phyloP scores from a whole-genome alignment of 768 basidiomycete species.

The Hemileccinum rubropunctum region DNA sequence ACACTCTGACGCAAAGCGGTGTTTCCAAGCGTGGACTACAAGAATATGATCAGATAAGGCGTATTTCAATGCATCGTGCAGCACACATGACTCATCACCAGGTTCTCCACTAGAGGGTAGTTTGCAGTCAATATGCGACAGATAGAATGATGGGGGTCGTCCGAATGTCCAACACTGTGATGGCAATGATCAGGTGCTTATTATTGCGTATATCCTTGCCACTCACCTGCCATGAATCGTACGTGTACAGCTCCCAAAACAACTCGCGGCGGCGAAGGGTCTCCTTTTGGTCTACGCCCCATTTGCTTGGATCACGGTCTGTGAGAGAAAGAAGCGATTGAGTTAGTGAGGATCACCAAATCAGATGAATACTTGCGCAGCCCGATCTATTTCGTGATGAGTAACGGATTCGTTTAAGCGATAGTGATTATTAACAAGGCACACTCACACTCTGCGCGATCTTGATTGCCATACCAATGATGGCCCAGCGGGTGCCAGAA shows the following conservation, averaged over 20 bases:
- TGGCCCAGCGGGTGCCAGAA: constrained; percentile 63
- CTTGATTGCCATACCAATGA: constrained; percentile 69
- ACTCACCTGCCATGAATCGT: constrained; percentile 35
- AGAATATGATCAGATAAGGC: neutral
- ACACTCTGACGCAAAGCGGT: constrained; percentile 64
- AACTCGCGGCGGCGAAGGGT: constrained; percentile 61
- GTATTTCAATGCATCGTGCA: neutral
- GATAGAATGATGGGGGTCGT: constrained; percentile 65
- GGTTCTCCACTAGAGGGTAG: constrained; percentile 50
- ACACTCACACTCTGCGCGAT: constrained; percentile 64
- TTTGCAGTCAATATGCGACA: constrained; percentile 65
- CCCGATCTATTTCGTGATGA: constrained; percentile 49
- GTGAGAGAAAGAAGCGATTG: constrained; percentile 1
- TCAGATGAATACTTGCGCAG: constrained; percentile 48
- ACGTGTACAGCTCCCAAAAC: constrained; percentile 58
- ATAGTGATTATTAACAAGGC: constrained; percentile 8
- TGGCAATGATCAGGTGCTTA: constrained; percentile 26
- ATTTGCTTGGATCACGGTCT: constrained; percentile 72
- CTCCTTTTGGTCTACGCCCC: constrained; percentile 56
- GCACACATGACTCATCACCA: constrained; percentile 57
- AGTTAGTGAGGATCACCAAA: constrained; percentile 3
- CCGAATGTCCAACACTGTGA: constrained; percentile 69
- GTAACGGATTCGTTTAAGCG: neutral
- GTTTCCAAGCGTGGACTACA: constrained; percentile 68
- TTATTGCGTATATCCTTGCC: neutral